phyloP scores from a whole-genome alignment of 805 yeast genomes.

The Blastobotrys muscicola region DNA sequence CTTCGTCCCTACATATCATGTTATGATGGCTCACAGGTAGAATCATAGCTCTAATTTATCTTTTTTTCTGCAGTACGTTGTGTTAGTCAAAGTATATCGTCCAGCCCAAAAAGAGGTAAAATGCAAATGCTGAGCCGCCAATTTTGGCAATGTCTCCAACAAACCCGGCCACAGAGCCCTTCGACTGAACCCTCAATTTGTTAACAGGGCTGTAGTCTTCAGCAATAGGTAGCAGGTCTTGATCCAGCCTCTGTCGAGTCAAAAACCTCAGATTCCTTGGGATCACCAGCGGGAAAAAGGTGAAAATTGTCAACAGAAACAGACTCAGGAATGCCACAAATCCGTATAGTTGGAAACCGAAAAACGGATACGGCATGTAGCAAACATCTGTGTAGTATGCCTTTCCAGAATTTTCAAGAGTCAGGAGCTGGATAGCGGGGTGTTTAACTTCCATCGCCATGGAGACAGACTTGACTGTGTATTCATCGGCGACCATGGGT shows the following conservation, averaged over 20 bases:
- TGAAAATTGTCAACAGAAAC: too few relatives aligned
- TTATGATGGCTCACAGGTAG: neutral
- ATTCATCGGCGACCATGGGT: conserved; percentile 45
- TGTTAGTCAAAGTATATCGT: neutral
- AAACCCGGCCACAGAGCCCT: neutral
- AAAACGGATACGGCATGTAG: conserved; percentile 24
- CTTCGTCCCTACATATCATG: neutral
- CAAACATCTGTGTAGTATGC: conserved; percentile 23
- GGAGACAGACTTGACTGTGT: conserved; percentile 80
- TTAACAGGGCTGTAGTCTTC: neutral
- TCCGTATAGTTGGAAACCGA: conserved; percentile 23
- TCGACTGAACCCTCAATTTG: neutral
- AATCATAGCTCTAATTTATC: neutral
- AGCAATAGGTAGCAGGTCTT: neutral
- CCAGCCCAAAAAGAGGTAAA: neutral
- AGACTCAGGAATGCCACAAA: conserved; percentile 7
- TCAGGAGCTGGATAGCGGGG: conserved; percentile 82
- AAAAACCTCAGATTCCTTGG: too few relatives aligned
- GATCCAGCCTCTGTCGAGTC: neutral
- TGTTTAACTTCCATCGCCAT: conserved; percentile 84
- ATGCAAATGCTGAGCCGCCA: too few relatives aligned
- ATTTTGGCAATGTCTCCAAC: neutral
- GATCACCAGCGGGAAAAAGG: too few relatives aligned
- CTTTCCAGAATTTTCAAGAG: conserved; percentile 33
- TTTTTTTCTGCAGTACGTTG: neutral